Conservation (phyloP, 768 basidiomycete species). For the Sarcomyxa edulis region DNA sequence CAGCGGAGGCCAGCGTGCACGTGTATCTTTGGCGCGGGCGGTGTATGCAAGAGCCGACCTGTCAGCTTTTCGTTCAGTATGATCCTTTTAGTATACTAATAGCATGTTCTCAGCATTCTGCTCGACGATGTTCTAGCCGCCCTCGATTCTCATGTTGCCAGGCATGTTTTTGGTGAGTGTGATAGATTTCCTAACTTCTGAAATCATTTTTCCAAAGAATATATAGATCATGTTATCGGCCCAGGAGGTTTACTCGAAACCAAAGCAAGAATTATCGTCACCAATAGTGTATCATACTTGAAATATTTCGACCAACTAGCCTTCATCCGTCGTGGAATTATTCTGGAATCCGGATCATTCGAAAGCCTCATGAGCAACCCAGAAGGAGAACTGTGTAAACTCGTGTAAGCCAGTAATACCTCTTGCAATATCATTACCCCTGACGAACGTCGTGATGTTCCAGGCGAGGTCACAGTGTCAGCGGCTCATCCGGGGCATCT, state of each 20-base stretch:
- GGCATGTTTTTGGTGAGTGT: constrained; percentile 71
- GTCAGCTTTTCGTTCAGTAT: constrained; percentile 32
- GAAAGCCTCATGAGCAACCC: constrained; percentile 50
- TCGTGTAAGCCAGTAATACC: constrained; percentile 50
- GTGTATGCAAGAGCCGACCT: constrained; percentile 91
- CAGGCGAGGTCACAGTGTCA: constrained; percentile 43
- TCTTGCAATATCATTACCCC: not conserved
- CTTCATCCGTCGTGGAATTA: constrained; percentile 77
- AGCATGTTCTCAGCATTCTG: constrained; percentile 43
- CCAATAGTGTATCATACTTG: constrained; percentile 84
- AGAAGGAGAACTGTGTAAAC: constrained; percentile 64
- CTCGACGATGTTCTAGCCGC: constrained; percentile 89
- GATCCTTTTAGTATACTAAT: not conserved
- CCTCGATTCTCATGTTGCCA: constrained; percentile 82
- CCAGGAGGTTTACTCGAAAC: constrained; percentile 75
- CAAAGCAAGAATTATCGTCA: constrained; percentile 83
- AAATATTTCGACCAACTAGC: constrained; percentile 69
- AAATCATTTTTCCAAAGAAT: not conserved
- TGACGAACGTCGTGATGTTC: not conserved
- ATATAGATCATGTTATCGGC: constrained; percentile 76
- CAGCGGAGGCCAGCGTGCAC: constrained; percentile 82
- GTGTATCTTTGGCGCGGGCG: constrained; percentile 79
- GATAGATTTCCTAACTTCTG: not conserved
- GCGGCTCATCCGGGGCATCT: constrained; percentile 39
- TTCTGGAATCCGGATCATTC: constrained; percentile 73